Percentiles rank a stretch among this genome's conserved stretches.
Conservation (phyloP, 352 stramenopile species). For the Elongisporangium prolatum region DNA sequence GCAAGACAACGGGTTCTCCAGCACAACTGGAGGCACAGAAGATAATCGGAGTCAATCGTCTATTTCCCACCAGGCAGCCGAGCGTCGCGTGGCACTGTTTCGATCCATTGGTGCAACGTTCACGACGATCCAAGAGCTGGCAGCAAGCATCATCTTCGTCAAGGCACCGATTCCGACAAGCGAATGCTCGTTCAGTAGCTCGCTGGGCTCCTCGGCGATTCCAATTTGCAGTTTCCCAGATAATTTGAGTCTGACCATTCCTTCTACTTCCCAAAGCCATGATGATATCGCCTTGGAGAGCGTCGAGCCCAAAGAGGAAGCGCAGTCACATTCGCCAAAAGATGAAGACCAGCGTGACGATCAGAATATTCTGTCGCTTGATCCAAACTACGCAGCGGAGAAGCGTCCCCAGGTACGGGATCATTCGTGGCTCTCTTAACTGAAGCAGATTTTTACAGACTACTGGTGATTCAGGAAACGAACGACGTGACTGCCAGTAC, state of each 20-base stretch:
- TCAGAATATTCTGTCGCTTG: background rate
- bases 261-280: background rate
- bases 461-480: no score
- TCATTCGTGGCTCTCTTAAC: background rate
- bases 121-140: conserved; percentile 76
- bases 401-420: background rate
- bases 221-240: conserved; percentile 63
- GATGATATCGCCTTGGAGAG: background rate
- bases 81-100: conserved; percentile 58
- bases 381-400: background rate
- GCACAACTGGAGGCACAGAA: conserved; percentile 45
- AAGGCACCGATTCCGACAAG: conserved; percentile 49
- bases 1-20: conserved; percentile 50
- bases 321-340: conserved; percentile 8
- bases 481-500: background rate
- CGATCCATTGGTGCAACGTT: conserved; percentile 61
- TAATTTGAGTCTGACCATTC: conserved; percentile 40
- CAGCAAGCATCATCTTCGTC: conserved; percentile 79
- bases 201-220: conserved; percentile 42
- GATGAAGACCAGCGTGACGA: conserved; percentile 8
- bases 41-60: conserved; percentile 14
- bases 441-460: background rate
- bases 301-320: background rate
- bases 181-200: conserved; percentile 63
- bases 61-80: conserved; percentile 24